Percentiles rank a stretch among this genome's conserved stretches.
These are phyloP conservation scores for Escallonia herrerae DNA, from an alignment of 129 eudicot species.

Conservation along the genomic window DNA sequence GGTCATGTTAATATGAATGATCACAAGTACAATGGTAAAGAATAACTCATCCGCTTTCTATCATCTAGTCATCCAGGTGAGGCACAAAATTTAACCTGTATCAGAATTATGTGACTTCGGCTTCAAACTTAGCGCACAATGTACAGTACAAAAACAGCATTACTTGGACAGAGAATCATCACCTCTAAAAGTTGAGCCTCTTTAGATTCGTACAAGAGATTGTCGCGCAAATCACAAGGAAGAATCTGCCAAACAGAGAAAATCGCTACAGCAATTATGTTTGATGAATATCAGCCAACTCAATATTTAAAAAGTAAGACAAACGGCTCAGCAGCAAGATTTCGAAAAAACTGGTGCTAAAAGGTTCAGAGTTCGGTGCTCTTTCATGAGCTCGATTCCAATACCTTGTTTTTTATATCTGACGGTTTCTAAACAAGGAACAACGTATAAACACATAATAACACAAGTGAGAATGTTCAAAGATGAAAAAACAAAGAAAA, in stretches of 20 bases:
- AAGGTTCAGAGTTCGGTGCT: too few species aligned
- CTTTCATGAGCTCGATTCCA: too few species aligned
- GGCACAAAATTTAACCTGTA: not conserved
- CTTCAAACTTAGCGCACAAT: conserved; percentile 1
- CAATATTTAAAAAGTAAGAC: not conserved
- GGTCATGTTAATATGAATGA: not conserved
- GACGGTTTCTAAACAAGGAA: too few species aligned
- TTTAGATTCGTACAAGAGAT: conserved; percentile 39
- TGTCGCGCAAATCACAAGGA: conserved; percentile 61
- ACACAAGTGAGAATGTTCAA: too few species aligned
- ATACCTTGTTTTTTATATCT: too few species aligned
- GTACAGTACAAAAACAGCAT: not conserved
- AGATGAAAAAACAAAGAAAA: too few species aligned
- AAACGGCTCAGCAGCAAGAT: not conserved
- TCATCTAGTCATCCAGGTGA: too few species aligned
- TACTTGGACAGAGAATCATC: not conserved
- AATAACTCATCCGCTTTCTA: not conserved
- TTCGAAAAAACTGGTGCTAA: too few species aligned
- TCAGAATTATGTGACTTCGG: not conserved
- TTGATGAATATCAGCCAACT: not conserved
- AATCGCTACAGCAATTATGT: not conserved
- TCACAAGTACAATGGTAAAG: too few species aligned
- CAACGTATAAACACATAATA: too few species aligned
- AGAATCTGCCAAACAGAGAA: conserved; percentile 43
- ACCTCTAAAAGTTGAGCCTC: conserved; percentile 65